Conservation (phyloP, 2,329 filamentous ascomycete genomes). For the Pyrenochaeta sp. region DNA sequence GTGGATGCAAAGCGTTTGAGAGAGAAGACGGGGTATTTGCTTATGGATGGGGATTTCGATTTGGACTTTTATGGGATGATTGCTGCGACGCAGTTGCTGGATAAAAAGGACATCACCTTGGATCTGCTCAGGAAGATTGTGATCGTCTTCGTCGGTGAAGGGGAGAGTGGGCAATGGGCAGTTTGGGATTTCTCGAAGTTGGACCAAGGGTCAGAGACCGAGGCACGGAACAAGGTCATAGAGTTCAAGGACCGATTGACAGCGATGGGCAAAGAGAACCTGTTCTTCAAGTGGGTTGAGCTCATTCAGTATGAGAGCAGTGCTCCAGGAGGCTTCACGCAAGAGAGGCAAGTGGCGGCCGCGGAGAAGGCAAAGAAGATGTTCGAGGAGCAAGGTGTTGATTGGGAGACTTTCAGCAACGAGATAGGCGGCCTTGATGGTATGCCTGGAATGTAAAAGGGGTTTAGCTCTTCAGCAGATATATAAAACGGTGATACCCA, state of each 20-base stretch:
- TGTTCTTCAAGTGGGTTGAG: slow-evolving; percentile 95
- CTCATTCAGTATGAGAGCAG: slow-evolving; percentile 87
- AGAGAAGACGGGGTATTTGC: slow-evolving; percentile 85
- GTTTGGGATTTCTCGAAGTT: slow-evolving; percentile 69
- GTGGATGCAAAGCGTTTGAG: slow-evolving; percentile 72
- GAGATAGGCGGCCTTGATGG: slow-evolving; percentile 71
- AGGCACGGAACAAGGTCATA: slow-evolving; percentile 76
- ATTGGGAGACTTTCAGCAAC: slow-evolving; percentile 83
- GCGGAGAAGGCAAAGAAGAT: slow-evolving; percentile 78
- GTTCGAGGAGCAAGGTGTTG: slow-evolving; percentile 77
- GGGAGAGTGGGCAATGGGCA: slow-evolving; percentile 70
- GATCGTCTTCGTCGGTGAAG: slow-evolving; percentile 48
- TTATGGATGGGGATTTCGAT: slow-evolving; percentile 87
- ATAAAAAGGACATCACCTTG: slow-evolving; percentile 65
- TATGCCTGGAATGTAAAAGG: slow-evolving; percentile 55
- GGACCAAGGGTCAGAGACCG: slow-evolving; percentile 64
- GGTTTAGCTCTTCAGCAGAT: neutral
- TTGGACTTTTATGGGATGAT: slow-evolving; percentile 87
- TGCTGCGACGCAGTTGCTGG: slow-evolving; percentile 73
- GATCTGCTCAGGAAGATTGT: slow-evolving; percentile 77
- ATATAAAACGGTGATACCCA: neutral
- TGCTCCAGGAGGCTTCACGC: slow-evolving; percentile 78
- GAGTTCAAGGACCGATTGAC: slow-evolving; percentile 79
- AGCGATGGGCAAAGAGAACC: slow-evolving; percentile 80
- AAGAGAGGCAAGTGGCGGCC: slow-evolving; percentile 74